phyloP scores from a whole-genome alignment of 2,329 filamentous ascomycete species.

The Boeremia lycopersici region DNA sequence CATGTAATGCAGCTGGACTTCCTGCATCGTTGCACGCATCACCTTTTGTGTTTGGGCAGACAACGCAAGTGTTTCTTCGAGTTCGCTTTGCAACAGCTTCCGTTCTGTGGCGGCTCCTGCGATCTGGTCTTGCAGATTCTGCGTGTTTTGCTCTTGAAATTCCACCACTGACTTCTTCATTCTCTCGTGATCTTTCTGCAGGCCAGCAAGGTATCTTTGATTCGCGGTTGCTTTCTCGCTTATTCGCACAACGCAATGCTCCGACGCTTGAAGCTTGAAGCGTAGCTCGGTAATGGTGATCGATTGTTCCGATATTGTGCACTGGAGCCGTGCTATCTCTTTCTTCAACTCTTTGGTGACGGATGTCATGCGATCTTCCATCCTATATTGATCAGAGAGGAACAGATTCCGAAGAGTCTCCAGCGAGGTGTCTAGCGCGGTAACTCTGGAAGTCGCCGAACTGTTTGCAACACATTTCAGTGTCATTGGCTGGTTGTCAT shows the following conservation, averaged over 20 bases:
- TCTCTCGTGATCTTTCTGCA: conserved; percentile 37
- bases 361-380: not conserved
- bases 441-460: not conserved
- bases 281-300: conserved; percentile 17
- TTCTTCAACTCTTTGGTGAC: conserved; percentile 14
- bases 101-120: conserved; percentile 32
- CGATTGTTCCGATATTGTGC: conserved; percentile 11
- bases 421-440: not conserved
- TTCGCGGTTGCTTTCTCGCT: conserved; percentile 23
- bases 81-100: conserved; percentile 16
- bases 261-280: conserved; percentile 5
- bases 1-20: conserved; percentile 19
- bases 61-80: conserved; percentile 16
- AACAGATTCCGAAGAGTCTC: not conserved
- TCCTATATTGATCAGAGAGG: not conserved
- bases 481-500: not conserved
- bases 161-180: conserved; percentile 17
- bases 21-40: conserved; percentile 24
- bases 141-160: conserved; percentile 22
- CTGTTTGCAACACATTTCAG: not conserved
- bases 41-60: conserved; percentile 19
- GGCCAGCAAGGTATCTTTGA: conserved; percentile 34
- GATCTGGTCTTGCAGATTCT: conserved; percentile 23
- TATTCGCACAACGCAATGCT: conserved; percentile 12
- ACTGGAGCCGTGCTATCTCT: conserved; percentile 12